Conservation (phyloP, 257 asterid species). For the Plectranthus barbatus region DNA sequence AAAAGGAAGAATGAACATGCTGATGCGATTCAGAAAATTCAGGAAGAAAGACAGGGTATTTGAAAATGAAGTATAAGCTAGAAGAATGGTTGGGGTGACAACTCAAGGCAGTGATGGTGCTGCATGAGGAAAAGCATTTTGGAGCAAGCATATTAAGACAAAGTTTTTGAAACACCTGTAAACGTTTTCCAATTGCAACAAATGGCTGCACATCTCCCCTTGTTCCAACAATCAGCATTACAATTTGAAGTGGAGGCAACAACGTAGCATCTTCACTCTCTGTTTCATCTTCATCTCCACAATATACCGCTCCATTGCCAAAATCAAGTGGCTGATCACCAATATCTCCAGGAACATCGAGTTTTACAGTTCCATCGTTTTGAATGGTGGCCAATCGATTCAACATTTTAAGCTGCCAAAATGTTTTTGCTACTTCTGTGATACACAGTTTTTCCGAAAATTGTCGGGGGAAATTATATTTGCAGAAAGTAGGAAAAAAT, state of each 20-base stretch:
- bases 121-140: background rate
- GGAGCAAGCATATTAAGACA: background rate
- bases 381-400: slow-evolving; percentile 46
- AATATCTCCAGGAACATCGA: slow-evolving; percentile 61
- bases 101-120: background rate
- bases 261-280: slow-evolving; percentile 27
- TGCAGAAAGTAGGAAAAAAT: background rate
- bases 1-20: background rate
- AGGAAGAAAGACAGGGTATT: background rate
- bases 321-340: slow-evolving; percentile 38
- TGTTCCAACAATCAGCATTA: slow-evolving; percentile 87
- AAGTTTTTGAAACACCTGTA: slow-evolving; percentile 41
- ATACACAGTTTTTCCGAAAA: background rate
- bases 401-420: slow-evolving; percentile 57
- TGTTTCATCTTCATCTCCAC: slow-evolving; percentile 27
- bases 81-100: background rate
- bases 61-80: background rate
- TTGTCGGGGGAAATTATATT: background rate
- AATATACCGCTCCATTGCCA: slow-evolving; percentile 31
- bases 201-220: slow-evolving; percentile 94
- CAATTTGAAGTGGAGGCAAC: slow-evolving; percentile 71
- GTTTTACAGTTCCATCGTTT: slow-evolving; percentile 70
- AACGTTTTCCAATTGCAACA: slow-evolving; percentile 73
- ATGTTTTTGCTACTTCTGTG: background rate
- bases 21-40: background rate